Percentiles rank a stretch among this genome's conserved stretches.
phyloP scores from a whole-genome alignment of 495 filamentous ascomycete genomes.

The Xylaria longipes region DNA sequence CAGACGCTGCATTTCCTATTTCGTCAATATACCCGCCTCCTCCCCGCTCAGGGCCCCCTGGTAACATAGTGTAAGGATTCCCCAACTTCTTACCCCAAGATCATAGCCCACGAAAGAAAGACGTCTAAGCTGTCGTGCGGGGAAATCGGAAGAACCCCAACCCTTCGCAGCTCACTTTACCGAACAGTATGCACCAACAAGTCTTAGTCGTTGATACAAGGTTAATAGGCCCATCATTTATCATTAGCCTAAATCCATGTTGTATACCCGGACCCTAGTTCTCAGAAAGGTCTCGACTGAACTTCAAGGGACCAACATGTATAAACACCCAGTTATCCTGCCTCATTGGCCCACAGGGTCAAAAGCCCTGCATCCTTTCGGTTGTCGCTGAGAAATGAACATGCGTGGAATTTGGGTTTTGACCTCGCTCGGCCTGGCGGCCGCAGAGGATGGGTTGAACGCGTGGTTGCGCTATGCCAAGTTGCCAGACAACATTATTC shows the following conservation, averaged over 20 bases:
- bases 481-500: conserved; percentile 49
- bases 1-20: not conserved
- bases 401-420: conserved; percentile 45
- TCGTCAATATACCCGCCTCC: not conserved
- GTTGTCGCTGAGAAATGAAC: conserved; percentile 16
- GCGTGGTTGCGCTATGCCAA: conserved; percentile 72
- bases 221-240: conserved; percentile 5
- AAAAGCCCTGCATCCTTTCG: not conserved
- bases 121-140: not conserved
- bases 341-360: not conserved
- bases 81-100: conserved; percentile 13
- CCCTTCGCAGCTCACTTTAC: conserved; percentile 15
- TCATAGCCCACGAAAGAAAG: not conserved
- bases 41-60: not conserved
- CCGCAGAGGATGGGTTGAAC: conserved; percentile 63
- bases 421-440: conserved; percentile 40
- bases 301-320: not conserved
- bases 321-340: conserved; percentile 32
- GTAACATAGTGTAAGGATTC: conserved; percentile 2
- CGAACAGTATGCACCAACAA: conserved; percentile 4
- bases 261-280: not conserved
- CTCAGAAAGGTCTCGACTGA: not conserved
- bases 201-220: not conserved
- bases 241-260: conserved; percentile 21
- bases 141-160: conserved; percentile 14